Conservation (phyloP, 192 early-diverging fungal genomes). For the Irineochytrium annulatum region DNA sequence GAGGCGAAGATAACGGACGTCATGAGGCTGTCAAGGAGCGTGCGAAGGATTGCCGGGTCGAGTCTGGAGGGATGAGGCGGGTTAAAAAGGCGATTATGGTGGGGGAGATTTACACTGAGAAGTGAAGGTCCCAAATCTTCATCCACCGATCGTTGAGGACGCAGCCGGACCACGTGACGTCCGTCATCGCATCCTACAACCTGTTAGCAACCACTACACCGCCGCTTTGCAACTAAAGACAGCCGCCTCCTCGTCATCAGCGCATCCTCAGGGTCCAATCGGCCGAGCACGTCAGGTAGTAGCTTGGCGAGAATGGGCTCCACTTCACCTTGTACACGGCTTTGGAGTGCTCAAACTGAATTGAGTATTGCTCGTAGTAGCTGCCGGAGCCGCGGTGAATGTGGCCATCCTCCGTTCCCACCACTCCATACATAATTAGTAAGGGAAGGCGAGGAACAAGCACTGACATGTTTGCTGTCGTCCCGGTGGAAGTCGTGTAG, state of each 20-base stretch:
- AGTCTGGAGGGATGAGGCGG: slow-evolving; percentile 30
- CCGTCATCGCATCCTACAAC: slow-evolving; percentile 48
- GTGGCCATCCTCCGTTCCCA: slow-evolving; percentile 56
- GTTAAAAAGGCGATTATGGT: background rate
- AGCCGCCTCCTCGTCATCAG: slow-evolving; percentile 41
- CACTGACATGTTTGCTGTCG: slow-evolving; percentile 50
- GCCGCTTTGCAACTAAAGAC: slow-evolving; percentile 55
- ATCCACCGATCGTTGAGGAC: slow-evolving; percentile 53
- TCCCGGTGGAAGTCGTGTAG: slow-evolving; percentile 55
- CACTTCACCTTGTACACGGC: slow-evolving; percentile 53
- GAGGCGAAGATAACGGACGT: slow-evolving; percentile 51
- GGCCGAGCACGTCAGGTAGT: slow-evolving; percentile 46
- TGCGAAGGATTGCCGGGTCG: slow-evolving; percentile 54
- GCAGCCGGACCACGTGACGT: slow-evolving; percentile 57
- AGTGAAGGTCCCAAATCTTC: slow-evolving; percentile 58
- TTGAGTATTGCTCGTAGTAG: slow-evolving; percentile 61
- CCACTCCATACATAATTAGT: slow-evolving; percentile 43
- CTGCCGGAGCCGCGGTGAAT: slow-evolving; percentile 56
- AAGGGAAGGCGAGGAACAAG: too few relatives aligned
- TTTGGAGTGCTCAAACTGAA: slow-evolving; percentile 51
- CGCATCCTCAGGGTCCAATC: slow-evolving; percentile 58
- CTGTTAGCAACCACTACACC: slow-evolving; percentile 28
- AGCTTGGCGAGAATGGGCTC: slow-evolving; percentile 47
- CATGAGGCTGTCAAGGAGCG: slow-evolving; percentile 52
- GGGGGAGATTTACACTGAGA: slow-evolving; percentile 43